These are phyloP conservation scores for Hawksworthiomyces lignivorus DNA, from an alignment of 2,329 filamentous ascomycete species.

Conservation along the genomic window DNA sequence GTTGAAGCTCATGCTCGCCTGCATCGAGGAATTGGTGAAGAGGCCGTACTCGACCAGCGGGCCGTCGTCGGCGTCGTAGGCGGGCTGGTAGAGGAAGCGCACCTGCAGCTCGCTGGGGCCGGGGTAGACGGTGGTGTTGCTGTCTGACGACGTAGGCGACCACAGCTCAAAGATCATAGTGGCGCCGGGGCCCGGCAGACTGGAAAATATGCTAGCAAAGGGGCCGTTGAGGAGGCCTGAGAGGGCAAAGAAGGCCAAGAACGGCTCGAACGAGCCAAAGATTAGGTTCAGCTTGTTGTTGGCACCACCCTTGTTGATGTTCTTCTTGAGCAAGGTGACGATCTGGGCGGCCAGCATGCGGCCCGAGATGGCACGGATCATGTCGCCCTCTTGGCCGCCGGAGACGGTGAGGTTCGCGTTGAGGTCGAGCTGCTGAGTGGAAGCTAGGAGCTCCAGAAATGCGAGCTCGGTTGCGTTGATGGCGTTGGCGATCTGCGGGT, in stretches of 20 bases:
- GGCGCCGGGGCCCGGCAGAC: constrained; percentile 60
- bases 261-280: constrained; percentile 47
- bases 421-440: constrained; percentile 53
- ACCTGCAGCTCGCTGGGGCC: constrained; percentile 36
- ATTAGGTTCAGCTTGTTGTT: constrained; percentile 42
- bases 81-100: constrained; percentile 46
- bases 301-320: constrained; percentile 31
- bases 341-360: constrained; percentile 42
- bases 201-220: constrained; percentile 42
- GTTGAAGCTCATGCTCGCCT: constrained; percentile 28
- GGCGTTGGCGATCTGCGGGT: constrained; percentile 31
- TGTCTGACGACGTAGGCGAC: constrained; percentile 23
- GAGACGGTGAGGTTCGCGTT: constrained; percentile 54
- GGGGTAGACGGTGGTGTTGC: constrained; percentile 21
- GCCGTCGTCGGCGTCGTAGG: too few species aligned
- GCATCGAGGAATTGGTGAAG: constrained; percentile 29
- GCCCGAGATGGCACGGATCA: constrained; percentile 44
- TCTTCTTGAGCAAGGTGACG: constrained; percentile 32
- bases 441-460: constrained; percentile 56
- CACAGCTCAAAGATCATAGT: constrained; percentile 67
- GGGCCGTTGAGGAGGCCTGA: constrained; percentile 37
- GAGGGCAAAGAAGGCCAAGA: constrained; percentile 48
- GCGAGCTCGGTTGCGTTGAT: constrained; percentile 38
- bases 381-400: constrained; percentile 25
- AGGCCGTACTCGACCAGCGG: constrained; percentile 31